A percentile compares a stretch with the other conserved stretches of the same genome.
Evolutionary conservation across 2,329 filamentous ascomycete species (phyloP).

Genomic region (Microdochium trichocladiopsis): DNA sequence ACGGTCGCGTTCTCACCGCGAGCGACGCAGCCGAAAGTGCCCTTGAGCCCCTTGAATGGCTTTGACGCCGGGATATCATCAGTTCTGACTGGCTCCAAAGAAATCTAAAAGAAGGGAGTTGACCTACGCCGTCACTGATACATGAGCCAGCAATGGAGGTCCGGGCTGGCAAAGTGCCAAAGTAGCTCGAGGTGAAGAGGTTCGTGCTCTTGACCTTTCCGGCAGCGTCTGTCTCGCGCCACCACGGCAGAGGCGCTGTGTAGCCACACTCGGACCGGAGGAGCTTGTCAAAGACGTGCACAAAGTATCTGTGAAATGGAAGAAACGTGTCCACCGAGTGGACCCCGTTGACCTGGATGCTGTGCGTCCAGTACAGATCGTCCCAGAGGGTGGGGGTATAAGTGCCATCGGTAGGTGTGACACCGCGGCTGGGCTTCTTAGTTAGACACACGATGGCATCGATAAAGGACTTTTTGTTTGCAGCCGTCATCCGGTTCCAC

Average conservation of each 20-base stretch:
- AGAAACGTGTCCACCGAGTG: constrained; percentile 23
- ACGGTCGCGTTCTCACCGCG: constrained; percentile 7
- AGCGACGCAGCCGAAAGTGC: constrained; percentile 21
- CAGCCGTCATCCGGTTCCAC: neutral
- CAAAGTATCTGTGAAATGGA: constrained; percentile 23
- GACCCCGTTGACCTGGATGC: constrained; percentile 19
- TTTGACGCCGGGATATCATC: neutral
- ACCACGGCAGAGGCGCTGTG: constrained; percentile 20
- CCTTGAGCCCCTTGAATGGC: constrained; percentile 2
- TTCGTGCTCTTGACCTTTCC: constrained; percentile 18
- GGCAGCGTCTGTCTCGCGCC: constrained; percentile 25
- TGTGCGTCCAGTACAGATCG: constrained; percentile 22
- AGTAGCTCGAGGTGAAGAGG: constrained; percentile 19
- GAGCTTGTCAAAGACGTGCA: constrained; percentile 20
- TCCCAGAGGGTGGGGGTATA: constrained; percentile 23
- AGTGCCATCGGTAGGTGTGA: constrained; percentile 1
- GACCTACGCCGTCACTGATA: constrained; percentile 15
- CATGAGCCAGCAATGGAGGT: constrained; percentile 18
- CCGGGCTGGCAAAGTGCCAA: constrained; percentile 16
- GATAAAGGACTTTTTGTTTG: neutral
- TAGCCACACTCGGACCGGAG: constrained; percentile 24
- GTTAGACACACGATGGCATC: neutral
- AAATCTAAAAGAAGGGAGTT: no score
- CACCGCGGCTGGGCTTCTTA: neutral
- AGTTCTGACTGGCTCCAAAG: no score